phyloP scores from a whole-genome alignment of 306 rosid species.

The Cicer arietinum region DNA sequence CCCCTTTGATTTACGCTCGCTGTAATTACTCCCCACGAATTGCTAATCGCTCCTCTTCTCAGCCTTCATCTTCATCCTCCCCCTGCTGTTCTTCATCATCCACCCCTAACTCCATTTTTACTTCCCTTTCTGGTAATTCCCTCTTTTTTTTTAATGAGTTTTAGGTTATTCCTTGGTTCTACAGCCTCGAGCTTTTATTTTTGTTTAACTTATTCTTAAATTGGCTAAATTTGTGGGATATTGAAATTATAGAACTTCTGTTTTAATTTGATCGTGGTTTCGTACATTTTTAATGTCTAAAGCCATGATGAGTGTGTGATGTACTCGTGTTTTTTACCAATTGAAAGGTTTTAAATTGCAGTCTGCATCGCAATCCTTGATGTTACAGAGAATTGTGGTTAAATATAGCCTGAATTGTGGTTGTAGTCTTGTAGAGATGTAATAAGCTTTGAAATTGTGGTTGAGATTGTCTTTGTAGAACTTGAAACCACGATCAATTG shows the following conservation, averaged over 20 bases:
- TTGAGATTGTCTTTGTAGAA: too few species aligned
- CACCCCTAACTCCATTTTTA: constrained; percentile 17
- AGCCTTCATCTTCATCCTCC: constrained; percentile 36
- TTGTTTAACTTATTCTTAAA: neutral
- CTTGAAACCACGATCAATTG: neutral
- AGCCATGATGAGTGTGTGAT: neutral
- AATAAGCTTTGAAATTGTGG: neutral
- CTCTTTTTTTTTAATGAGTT: neutral
- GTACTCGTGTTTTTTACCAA: neutral
- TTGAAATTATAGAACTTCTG: neutral
- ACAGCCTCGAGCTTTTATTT: constrained; percentile 11
- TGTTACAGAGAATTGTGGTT: neutral
- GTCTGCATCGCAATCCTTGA: too few species aligned
- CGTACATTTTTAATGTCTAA: neutral
- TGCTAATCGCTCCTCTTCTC: constrained; percentile 22
- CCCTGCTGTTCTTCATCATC: constrained; percentile 38
- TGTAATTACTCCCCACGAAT: constrained; percentile 26
- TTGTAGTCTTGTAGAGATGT: neutral
- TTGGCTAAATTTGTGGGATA: neutral
- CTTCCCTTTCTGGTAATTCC: constrained; percentile 38
- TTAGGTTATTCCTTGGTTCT: constrained; percentile 8
- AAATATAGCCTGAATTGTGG: neutral
- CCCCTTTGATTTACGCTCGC: constrained; percentile 31
- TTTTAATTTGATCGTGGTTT: constrained; percentile 2
- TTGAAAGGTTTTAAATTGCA: neutral